Percentiles rank a stretch among this genome's conserved stretches.
Evolutionary conservation across 179 eudicot species (phyloP).

Genomic region (Silene coronaria): DNA sequence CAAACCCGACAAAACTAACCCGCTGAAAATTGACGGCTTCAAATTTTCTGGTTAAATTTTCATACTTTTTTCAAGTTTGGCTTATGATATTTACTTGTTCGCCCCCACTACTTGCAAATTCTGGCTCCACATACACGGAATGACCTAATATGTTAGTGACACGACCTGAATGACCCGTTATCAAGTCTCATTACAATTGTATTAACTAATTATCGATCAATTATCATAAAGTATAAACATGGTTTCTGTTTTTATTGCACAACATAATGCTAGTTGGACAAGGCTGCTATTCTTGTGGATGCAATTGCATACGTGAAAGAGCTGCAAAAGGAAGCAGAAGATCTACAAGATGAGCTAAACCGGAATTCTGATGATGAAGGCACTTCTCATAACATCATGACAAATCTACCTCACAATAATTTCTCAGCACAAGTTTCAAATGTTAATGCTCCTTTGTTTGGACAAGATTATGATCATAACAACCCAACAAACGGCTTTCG

Average conservation of each 20-base stretch:
- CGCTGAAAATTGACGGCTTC: too few relatives aligned
- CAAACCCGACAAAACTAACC: too few relatives aligned
- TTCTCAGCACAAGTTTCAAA: conserved; percentile 26
- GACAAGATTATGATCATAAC: conserved; percentile 37
- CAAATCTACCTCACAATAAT: background rate
- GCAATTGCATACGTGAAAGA: conserved; percentile 81
- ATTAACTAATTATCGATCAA: too few relatives aligned
- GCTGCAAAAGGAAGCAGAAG: conserved; percentile 58
- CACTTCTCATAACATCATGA: conserved; percentile 18
- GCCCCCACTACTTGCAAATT: too few relatives aligned
- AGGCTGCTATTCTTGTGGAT: conserved; percentile 87
- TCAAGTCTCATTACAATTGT: background rate
- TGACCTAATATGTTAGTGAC: background rate
- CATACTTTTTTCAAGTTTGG: too few relatives aligned
- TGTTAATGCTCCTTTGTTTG: conserved; percentile 20
- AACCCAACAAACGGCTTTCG: conserved; percentile 28
- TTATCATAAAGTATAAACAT: too few relatives aligned
- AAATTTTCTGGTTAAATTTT: too few relatives aligned
- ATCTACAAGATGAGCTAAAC: conserved; percentile 72
- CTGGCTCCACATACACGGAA: too few relatives aligned
- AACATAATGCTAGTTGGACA: conserved; percentile 48
- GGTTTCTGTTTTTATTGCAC: too few relatives aligned
- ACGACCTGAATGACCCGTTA: background rate
- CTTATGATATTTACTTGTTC: too few relatives aligned
- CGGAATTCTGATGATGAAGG: conserved; percentile 53